Percentiles rank a stretch among this genome's conserved stretches.
These are phyloP conservation scores for Beauveria sp. DNA, from an alignment of 2,329 filamentous ascomycete species.

Conservation along the genomic window DNA sequence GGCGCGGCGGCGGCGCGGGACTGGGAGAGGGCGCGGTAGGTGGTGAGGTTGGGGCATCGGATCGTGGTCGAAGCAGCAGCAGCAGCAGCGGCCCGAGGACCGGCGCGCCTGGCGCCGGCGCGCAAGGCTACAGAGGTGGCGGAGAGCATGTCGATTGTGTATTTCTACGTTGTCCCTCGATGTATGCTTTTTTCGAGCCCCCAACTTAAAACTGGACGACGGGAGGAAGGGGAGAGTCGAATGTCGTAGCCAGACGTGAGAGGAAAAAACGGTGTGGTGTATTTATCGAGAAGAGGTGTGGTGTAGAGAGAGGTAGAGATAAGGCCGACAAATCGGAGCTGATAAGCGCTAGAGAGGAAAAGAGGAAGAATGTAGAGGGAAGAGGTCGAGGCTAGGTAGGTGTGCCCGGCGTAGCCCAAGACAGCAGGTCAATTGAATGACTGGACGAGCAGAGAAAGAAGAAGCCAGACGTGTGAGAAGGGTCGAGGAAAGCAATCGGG, in stretches of 20 bases:
- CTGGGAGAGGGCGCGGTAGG: slow-evolving; percentile 13
- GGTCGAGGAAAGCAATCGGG: background rate
- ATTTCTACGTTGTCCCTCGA: background rate
- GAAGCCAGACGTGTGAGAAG: background rate
- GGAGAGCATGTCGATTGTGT: slow-evolving; percentile 30
- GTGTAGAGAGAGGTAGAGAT: background rate
- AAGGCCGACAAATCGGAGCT: background rate
- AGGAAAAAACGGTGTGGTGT: background rate
- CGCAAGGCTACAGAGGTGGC: slow-evolving; percentile 33
- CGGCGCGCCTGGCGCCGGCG: slow-evolving; percentile 35
- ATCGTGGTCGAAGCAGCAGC: slow-evolving; percentile 16
- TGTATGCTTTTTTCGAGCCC: slow-evolving; percentile 18
- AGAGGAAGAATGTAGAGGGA: background rate
- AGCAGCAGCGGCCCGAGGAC: slow-evolving; percentile 22
- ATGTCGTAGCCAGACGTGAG: background rate
- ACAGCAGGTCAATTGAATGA: background rate
- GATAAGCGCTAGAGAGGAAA: background rate
- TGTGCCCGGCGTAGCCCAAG: background rate
- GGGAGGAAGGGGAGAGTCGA: background rate
- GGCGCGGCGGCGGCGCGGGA: slow-evolving; percentile 9
- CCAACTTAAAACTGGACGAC: background rate
- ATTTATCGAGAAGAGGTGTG: background rate
- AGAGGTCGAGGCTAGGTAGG: background rate
- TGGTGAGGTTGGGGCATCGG: slow-evolving; percentile 21
- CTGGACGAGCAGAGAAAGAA: background rate